Conservation (phyloP, 106 monocot genomes). For the Phalaenopsis aphrodite region DNA sequence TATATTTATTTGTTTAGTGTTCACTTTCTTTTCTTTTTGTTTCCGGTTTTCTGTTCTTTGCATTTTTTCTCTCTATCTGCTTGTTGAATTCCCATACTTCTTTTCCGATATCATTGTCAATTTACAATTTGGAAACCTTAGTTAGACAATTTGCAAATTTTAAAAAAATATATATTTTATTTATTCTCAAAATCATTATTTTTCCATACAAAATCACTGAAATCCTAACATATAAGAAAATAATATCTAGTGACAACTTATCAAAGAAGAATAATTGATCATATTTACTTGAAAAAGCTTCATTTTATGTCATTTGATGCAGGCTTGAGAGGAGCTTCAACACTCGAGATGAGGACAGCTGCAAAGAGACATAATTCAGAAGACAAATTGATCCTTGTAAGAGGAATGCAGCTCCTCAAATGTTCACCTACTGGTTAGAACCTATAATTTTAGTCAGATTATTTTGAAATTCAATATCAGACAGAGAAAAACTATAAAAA, state of each 20-base stretch:
- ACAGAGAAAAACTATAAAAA: too few species aligned
- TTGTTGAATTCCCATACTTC: too few species aligned
- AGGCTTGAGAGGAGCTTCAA: constrained; percentile 62
- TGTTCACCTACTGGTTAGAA: constrained; percentile 30
- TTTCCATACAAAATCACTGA: neutral
- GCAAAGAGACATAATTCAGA: constrained; percentile 11
- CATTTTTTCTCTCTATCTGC: too few species aligned
- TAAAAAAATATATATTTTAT: neutral
- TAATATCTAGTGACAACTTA: neutral
- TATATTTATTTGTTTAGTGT: too few species aligned
- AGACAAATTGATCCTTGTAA: constrained; percentile 28
- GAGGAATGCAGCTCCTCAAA: constrained; percentile 31
- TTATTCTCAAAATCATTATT: neutral
- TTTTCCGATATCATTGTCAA: too few species aligned
- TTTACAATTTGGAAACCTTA: neutral
- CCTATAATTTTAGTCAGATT: too few species aligned
- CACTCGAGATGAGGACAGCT: constrained; percentile 36
- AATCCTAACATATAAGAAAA: neutral
- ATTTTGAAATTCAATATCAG: too few species aligned
- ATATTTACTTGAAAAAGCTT: neutral
- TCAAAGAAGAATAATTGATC: neutral
- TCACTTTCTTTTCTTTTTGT: too few species aligned
- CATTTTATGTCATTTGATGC: neutral
- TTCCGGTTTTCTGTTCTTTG: too few species aligned
- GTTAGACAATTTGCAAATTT: neutral